Base-by-base conservation (phyloP, 1,284 basidiomycete species). In the Cystobasidium sp. region DNA sequence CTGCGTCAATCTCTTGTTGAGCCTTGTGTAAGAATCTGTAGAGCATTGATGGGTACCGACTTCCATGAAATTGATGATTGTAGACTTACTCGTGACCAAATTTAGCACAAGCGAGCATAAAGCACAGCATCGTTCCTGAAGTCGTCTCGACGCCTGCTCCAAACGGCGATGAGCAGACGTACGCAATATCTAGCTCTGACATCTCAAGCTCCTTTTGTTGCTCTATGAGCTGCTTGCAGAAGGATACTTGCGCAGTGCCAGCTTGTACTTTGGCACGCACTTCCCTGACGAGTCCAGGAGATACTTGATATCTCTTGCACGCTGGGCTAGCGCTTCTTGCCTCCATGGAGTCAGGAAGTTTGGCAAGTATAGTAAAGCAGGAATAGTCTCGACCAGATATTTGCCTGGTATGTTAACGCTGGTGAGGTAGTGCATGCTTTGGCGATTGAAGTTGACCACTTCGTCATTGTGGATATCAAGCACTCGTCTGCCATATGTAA, bases 321-420 rank as follows among this genome's bases (percentile, higher is more conserved):
- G 82, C 20, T 83, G 82, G 44, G 78, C 79, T 49, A 75, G 46
- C 14, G 49, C 52, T 22, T 65, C 22, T 1, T 53, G 37, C 46
- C 49, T 55, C 64, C 52, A 75, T 14, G 69, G 69, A 0, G 69
- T 52, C 18, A 69, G 41, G 41, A 76, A 80, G 52, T 76, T 81
- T 7, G 86, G 86, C 7, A 87, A 81, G 73, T 85, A 85, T 14
- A 86, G 80, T 0, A 87, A 82, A 82, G 85, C 85, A 0, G 86
- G 86, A 81, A 84, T 83, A 5, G 84, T 83, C 78, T 87, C 86
- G 14, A 87, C 86, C 6, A 86, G 77, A 74, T 86, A 86, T 78
- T 86, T 86, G 49, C 86, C 86, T 1, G 86, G 86, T 69, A 87
- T 86, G 75, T 77, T 75, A 22, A 76, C 68, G 39, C 52, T 61